These are phyloP conservation scores for Neurospora tetraspora DNA, from an alignment of 495 filamentous ascomycete species.

Conservation along the genomic window DNA sequence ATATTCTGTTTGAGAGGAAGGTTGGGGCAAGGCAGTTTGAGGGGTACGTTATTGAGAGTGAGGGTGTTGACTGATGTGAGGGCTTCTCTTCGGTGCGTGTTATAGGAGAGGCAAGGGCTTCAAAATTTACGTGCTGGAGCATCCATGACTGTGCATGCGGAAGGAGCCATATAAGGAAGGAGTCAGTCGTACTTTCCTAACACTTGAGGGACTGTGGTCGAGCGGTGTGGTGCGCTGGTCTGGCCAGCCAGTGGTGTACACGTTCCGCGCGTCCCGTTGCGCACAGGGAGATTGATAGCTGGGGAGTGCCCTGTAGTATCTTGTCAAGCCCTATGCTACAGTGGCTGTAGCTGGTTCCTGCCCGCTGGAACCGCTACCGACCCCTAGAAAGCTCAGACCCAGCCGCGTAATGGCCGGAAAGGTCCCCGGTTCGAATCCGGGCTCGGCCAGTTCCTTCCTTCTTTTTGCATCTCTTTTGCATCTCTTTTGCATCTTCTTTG, in stretches of 20 bases:
- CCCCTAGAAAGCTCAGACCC: neutral
- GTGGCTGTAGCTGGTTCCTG: neutral
- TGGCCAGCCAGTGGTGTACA: neutral
- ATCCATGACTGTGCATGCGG: neutral
- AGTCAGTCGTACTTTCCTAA: neutral
- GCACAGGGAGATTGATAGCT: neutral
- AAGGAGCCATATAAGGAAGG: neutral
- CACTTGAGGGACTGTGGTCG: neutral
- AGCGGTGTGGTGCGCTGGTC: neutral
- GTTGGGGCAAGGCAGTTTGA: slow-evolving; percentile 45
- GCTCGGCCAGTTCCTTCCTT: neutral
- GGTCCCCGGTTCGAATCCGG: neutral
- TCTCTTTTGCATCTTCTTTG: neutral
- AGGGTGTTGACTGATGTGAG: neutral
- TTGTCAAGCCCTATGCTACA: neutral
- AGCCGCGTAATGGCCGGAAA: neutral
- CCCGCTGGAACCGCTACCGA: too few species aligned
- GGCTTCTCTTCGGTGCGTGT: neutral
- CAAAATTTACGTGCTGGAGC: neutral
- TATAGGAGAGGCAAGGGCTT: neutral
- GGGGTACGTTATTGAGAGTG: slow-evolving; percentile 23
- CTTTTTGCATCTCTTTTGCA: too few species aligned
- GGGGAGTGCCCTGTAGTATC: neutral
- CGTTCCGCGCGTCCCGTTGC: neutral
- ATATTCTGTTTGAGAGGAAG: slow-evolving; percentile 39